Evolutionary conservation across 106 monocot species (phyloP).

Genomic region (Dioscorea dumetorum): DNA sequence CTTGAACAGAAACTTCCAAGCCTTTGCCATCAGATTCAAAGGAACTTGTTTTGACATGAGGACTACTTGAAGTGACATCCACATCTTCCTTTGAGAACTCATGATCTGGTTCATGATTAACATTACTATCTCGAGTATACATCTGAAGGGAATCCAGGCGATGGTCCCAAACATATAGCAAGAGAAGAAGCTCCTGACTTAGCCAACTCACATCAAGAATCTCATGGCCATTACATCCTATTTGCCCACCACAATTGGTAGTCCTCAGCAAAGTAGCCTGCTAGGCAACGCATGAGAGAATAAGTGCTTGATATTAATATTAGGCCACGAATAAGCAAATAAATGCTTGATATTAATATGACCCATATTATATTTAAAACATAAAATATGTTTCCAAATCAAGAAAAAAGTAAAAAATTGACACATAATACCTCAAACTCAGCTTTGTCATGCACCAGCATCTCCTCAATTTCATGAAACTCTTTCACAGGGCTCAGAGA

Average conservation of each 20-base stretch:
- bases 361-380: neutral
- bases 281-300: neutral
- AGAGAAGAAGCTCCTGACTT: conserved; percentile 65
- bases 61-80: neutral
- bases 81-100: neutral
- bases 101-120: neutral
- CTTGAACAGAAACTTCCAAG: conserved; percentile 7
- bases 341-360: neutral
- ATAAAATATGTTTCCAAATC: neutral
- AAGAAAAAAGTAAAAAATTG: neutral
- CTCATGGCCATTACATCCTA: conserved; percentile 18
- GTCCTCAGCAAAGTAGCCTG: conserved; percentile 45
- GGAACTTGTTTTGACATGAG: conserved; percentile 3
- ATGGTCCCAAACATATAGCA: conserved; percentile 78
- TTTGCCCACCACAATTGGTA: conserved; percentile 9
- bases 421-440: conserved; percentile 66
- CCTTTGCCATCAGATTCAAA: conserved; percentile 4
- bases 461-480: conserved; percentile 43
- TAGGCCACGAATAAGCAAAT: neutral
- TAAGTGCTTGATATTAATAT: neutral
- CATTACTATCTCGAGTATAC: conserved; percentile 4
- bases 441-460: conserved; percentile 57
- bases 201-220: conserved; percentile 48
- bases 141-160: conserved; percentile 48
- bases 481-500: conserved; percentile 27